Base-by-base conservation (phyloP, 768 basidiomycete species). In the Hydnomerulius pinastri region DNA sequence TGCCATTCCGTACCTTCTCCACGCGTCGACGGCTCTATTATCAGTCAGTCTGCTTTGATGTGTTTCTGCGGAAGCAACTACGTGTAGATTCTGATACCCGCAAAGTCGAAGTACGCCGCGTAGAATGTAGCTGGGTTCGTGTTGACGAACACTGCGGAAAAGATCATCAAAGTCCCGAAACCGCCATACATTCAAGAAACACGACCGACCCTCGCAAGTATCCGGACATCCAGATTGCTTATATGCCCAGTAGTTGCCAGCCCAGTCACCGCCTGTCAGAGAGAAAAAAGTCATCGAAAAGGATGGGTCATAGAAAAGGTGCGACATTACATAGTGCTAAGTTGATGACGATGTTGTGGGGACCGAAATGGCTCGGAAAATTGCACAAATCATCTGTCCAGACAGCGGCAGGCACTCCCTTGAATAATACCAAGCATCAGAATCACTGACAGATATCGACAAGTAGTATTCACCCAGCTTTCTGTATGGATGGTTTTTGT, bases 41-140 rank as follows among this genome's bases (percentile, higher is more conserved):
- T n/a, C 23, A 46, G n/a, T 18, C 29, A 35, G 17, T 42, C 17
- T 46, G 9, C n/a, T 4, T 23, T 44, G 13, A n/a, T 4, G 15
- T 15, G 23, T 13, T 12, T 45, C 8, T 27, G 9, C 10, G 36
- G n/a, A 15, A 25, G 15, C 27, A 27, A 49, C 56, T 64, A 76
- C 23, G 61, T 68, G 64, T 81, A 83, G 25, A 82, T 69, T 50
- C 76, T 78, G 46, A 90, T 66, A 43, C 77, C 79, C 40, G 77
- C 75, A 63, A 92, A 77, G 37, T 87, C 80, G 70, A 87, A 91
- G 72, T 82, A 90, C 0, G 90, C 86, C 27, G 86, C 71, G 9
- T 57, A 55, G 68, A 90, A 90, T 10, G 83, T 84, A 3, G 68
- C 64, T 1, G 89, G 89, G 58, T 87, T 84, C 53, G 23, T 24